These are phyloP conservation scores for Rhodotorula sp. DNA, from an alignment of 1,284 basidiomycete genomes.

Conservation along the genomic window DNA sequence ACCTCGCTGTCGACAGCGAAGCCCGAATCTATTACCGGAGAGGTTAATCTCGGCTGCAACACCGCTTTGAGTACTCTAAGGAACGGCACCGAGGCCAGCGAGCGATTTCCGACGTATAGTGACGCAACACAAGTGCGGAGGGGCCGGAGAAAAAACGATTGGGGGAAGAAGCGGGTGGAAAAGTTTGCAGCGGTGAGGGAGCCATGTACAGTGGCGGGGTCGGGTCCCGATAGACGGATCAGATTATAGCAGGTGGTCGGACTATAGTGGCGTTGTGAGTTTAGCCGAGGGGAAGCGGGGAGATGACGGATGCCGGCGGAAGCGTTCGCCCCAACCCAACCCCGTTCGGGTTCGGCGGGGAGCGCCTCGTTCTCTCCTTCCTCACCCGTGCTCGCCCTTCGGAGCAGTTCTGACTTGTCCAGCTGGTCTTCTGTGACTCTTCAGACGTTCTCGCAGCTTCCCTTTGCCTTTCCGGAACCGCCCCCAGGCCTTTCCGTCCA, in stretches of 20 bases:
- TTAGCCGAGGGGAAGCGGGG: too few relatives aligned
- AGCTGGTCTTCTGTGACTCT: background rate
- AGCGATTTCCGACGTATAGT: too few relatives aligned
- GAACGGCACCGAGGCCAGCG: too few relatives aligned
- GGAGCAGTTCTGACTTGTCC: background rate
- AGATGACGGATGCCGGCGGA: too few relatives aligned
- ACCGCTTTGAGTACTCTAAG: background rate
- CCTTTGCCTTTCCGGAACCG: background rate
- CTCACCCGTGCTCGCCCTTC: conserved; percentile 1
- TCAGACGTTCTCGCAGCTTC: background rate
- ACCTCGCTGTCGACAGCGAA: background rate
- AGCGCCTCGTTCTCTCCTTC: background rate
- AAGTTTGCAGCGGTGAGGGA: background rate
- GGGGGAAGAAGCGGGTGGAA: background rate
- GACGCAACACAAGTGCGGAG: too few relatives aligned
- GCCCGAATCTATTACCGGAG: background rate
- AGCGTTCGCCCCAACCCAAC: too few relatives aligned
- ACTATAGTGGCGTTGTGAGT: too few relatives aligned
- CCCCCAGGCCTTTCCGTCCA: background rate
- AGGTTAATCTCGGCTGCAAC: background rate
- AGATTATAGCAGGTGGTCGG: too few relatives aligned
- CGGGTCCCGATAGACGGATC: too few relatives aligned
- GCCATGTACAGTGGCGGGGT: too few relatives aligned
- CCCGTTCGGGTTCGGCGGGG: too few relatives aligned
- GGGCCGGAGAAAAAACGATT: too few relatives aligned